Evolutionary conservation across 306 rosid species (phyloP), one percentile per base, ranked within the genome.

Genomic region (Fragaria nilgerrensis): DNA sequence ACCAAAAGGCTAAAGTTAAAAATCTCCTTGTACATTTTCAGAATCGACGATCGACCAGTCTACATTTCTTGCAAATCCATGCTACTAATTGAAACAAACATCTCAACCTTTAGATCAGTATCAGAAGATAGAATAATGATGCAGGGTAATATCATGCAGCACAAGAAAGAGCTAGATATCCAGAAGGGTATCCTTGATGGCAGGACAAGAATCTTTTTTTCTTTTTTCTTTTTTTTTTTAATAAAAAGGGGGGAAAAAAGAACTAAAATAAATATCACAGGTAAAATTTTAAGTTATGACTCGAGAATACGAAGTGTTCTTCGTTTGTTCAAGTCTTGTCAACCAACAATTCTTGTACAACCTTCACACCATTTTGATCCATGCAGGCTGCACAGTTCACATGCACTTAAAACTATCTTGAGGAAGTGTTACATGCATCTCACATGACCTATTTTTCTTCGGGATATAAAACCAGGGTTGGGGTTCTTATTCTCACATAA

Each of bases 51-150:
- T 55, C 7, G 97, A 85, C 98, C 98, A 94, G 44, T 94, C 96
- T 85, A 92, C 0, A 77, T 94, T 94, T 81, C 98, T 84, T 74
- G 93, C 95, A 84, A 94, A 92, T 63, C 98, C 97, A 75, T 94
- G 98, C 97, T 92, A 85, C 79, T 64, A 78, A 85, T 69, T 44
- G 68, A 78, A 76, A 36, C 34, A 32, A 85, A 82, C 37, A 5
- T 56, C 83, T 84, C 74, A 74, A 61, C 23, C 14, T 29, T 77
- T 50, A 66, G 74, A 58, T 55, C 27, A 80, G 59, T 17, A 13
- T 50, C 8, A 75, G 7, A 78, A n/a, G 10, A 41, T 52, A 7
- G 27, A 74, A 74, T 49, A 71, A 83, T 32, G 2, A 32, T 32
- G 47, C 72, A 80, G 69, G 34, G 50, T 48, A 32, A 34, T 2